Conservation (phyloP, 306 rosid species). For the Glycine soja region DNA sequence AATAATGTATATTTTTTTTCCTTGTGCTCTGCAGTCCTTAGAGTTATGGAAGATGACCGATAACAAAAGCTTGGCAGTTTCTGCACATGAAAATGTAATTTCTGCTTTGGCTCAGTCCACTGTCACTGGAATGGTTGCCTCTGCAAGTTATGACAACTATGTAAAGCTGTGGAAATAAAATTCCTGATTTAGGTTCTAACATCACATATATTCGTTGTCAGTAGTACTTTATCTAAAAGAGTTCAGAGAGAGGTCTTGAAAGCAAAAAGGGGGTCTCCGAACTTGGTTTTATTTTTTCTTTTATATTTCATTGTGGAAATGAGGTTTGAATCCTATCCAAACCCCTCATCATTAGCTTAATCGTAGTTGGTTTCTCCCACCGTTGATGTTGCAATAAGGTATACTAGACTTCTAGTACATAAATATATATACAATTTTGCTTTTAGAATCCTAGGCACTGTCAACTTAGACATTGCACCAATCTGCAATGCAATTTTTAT, state of each 20-base stretch:
- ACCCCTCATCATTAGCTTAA: not conserved
- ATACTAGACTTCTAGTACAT: not conserved
- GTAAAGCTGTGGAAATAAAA: slow-evolving; percentile 60
- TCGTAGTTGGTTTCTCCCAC: not conserved
- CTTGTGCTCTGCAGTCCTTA: slow-evolving; percentile 47
- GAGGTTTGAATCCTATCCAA: not conserved
- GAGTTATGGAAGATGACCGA: slow-evolving; percentile 65
- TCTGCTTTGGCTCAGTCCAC: slow-evolving; percentile 61
- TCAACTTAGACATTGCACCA: not conserved
- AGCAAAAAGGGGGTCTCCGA: slow-evolving; percentile 40
- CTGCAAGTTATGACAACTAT: slow-evolving; percentile 61
- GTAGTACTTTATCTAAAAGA: not conserved
- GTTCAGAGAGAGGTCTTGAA: slow-evolving; percentile 17
- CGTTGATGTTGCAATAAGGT: slow-evolving; percentile 15
- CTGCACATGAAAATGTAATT: slow-evolving; percentile 55
- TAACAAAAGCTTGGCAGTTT: slow-evolving; percentile 58
- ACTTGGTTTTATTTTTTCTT: not conserved
- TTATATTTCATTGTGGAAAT: not conserved
- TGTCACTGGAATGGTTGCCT: slow-evolving; percentile 63
- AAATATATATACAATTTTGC: slow-evolving; percentile 15
- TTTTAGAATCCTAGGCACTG: not conserved
- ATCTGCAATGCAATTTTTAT: not conserved
- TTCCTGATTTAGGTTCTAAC: slow-evolving; percentile 19
- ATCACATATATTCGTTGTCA: slow-evolving; percentile 34
- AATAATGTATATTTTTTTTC: not conserved